Evolutionary conservation across 306 rosid species (phyloP), one percentile per base, ranked within the genome.

Genomic region (Quercus variabilis): DNA sequence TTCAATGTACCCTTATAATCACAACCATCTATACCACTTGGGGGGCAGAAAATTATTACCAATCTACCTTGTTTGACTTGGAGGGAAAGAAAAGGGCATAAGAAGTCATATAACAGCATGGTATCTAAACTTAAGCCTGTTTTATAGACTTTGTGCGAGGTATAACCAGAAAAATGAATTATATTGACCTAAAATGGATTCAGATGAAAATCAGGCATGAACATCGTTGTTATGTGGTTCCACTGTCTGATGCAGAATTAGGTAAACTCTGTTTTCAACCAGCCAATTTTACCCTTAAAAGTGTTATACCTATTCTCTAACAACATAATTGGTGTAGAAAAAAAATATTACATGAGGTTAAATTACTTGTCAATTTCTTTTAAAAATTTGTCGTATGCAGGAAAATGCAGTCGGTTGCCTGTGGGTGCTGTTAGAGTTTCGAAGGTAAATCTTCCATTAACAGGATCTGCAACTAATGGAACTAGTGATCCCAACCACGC

Each of bases 401-500:
- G 99, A 82, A 85, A 93, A 86, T 90, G 94, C 28, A 95, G 90
- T 20, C 92, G 89, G 83, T 82, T n/a, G 76, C 90, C 92, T 1
- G 98, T 90, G 3, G 96, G 41, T 46, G 93, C 93, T 19, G 98
- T 95, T 55, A 95, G 81, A 82, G 91, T 83, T 86, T 93, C 98
- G 73, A 93, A 95, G 62, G 92, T 89, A 65, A 91, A 95, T 86
- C 96, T 84, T 72, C 87, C 94, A 78, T 91, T 95, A n/a, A 90
- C 90, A 46, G 89, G 84, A 78, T 95, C 99, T 19, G 93, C 76
- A 67, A 80, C 92, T 65, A 90, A 62, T 30, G 97, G 97, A 77
- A 90, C 81, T 67, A 90, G 55, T 26, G 96, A 91, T 57, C 89
- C 98, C 81, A 95, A 25, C 99, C 99, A 95, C 60, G 92, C 96